phyloP scores from a whole-genome alignment of 2,329 filamentous ascomycete genomes.

The Pestalotiopsis sp. region DNA sequence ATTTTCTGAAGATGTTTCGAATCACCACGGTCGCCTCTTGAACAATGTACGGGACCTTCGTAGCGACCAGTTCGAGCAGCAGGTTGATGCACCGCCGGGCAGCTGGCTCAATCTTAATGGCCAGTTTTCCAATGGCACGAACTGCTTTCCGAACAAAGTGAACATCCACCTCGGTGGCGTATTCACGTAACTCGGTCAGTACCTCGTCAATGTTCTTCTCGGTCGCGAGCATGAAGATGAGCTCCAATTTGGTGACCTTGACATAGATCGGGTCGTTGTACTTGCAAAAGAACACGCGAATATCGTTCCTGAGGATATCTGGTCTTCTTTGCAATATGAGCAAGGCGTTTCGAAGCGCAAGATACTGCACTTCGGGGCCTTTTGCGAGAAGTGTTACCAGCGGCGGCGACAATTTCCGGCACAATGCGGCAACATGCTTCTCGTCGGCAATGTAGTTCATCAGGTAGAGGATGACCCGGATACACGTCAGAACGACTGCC shows the following conservation, averaged over 20 bases:
- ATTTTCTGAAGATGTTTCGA: slow-evolving; percentile 98
- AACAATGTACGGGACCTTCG: slow-evolving; percentile 98
- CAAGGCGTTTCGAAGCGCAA: slow-evolving; percentile 90
- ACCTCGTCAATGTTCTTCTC: slow-evolving; percentile 97
- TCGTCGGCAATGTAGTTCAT: slow-evolving; percentile 98
- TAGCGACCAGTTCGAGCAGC: slow-evolving; percentile 88
- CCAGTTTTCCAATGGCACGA: slow-evolving; percentile 93
- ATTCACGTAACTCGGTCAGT: slow-evolving; percentile 89
- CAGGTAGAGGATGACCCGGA: slow-evolving; percentile 92
- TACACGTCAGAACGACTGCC: slow-evolving; percentile 92
- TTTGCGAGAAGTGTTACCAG: slow-evolving; percentile 94
- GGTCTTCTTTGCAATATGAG: slow-evolving; percentile 91
- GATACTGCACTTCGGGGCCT: slow-evolving; percentile 96
- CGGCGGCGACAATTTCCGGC: slow-evolving; percentile 91
- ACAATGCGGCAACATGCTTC: slow-evolving; percentile 83
- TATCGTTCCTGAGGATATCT: slow-evolving; percentile 93
- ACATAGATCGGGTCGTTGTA: slow-evolving; percentile 99
- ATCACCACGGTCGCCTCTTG: slow-evolving; percentile 99
- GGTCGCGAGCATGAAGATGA: slow-evolving; percentile 98
- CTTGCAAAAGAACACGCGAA: slow-evolving; percentile 99
- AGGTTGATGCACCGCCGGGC: slow-evolving; percentile 90
- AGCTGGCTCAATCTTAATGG: slow-evolving; percentile 97
- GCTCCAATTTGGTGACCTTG: slow-evolving; percentile 96
- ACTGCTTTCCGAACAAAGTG: slow-evolving; percentile 99
- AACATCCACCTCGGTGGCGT: slow-evolving; percentile 97